Evolutionary conservation across 2,329 filamentous ascomycete genomes (phyloP).

Genomic region (Colletotrichum sidae): DNA sequence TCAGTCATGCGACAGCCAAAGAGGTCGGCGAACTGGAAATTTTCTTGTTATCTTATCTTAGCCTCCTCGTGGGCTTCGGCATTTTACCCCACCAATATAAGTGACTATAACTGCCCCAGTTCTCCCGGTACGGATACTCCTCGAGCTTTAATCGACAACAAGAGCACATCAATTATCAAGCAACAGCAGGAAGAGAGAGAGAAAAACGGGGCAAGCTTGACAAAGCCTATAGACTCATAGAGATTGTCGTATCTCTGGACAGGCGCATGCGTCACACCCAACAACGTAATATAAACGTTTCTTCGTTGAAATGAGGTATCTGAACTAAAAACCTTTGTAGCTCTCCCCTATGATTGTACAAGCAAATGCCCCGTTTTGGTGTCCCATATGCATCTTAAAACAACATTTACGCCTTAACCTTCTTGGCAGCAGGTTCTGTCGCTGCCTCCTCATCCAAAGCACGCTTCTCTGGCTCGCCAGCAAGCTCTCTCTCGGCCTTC

Average conservation of each 20-base stretch:
- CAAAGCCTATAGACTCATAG: too few relatives aligned
- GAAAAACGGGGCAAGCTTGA: too few relatives aligned
- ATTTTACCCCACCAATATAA: slow-evolving; percentile 11
- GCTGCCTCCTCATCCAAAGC: slow-evolving; percentile 36
- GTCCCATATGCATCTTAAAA: slow-evolving; percentile 35
- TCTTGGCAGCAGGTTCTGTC: slow-evolving; percentile 35
- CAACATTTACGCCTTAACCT: slow-evolving; percentile 37
- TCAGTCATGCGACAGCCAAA: too few relatives aligned
- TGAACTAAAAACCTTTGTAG: slow-evolving; percentile 38
- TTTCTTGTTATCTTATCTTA: slow-evolving; percentile 38
- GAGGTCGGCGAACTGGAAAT: slow-evolving; percentile 20
- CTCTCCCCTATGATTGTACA: slow-evolving; percentile 37
- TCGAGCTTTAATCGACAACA: neutral
- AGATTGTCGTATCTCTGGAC: too few relatives aligned
- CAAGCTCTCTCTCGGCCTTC: slow-evolving; percentile 39
- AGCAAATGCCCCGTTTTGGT: slow-evolving; percentile 36
- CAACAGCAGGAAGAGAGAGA: too few relatives aligned
- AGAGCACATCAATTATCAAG: too few relatives aligned
- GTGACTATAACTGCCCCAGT: too few relatives aligned
- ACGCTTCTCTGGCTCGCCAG: slow-evolving; percentile 38
- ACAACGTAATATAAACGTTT: slow-evolving; percentile 30
- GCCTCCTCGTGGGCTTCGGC: neutral
- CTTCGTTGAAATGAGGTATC: slow-evolving; percentile 37
- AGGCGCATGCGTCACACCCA: neutral
- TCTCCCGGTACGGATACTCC: neutral